Evolutionary conservation across 2,329 filamentous ascomycete species (phyloP).

Genomic region (Apiospora arundinis): DNA sequence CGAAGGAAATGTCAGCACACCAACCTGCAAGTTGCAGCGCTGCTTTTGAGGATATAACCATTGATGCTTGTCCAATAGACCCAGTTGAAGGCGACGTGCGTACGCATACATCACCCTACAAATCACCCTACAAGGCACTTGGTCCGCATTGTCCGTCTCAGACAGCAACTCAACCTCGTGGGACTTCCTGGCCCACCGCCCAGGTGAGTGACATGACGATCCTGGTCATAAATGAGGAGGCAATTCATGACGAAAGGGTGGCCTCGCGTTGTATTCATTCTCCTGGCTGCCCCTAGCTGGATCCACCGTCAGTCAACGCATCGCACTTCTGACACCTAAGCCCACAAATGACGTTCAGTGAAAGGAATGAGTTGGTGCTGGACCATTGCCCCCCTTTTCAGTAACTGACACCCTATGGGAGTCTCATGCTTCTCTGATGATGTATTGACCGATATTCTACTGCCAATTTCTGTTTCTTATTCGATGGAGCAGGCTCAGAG

Average conservation of each 20-base stretch:
- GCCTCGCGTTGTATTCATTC: background rate
- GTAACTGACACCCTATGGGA: background rate
- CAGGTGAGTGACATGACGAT: background rate
- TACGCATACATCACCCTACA: background rate
- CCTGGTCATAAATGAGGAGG: background rate
- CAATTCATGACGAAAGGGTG: background rate
- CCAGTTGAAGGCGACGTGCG: background rate
- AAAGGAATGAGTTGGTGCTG: background rate
- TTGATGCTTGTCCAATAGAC: background rate
- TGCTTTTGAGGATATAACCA: background rate
- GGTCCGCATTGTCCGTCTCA: background rate
- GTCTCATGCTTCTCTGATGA: no score
- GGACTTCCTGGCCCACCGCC: background rate
- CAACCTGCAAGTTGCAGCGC: conserved; percentile 11
- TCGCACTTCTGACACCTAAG: background rate
- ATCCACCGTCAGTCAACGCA: background rate
- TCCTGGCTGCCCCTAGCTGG: background rate
- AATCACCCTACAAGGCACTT: background rate
- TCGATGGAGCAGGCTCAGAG: background rate
- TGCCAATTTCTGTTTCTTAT: background rate
- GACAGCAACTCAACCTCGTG: background rate
- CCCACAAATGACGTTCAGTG: background rate
- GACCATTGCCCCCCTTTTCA: background rate
- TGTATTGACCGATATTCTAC: rapidly evolving
- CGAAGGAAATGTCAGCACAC: background rate